Conservation (phyloP, 2,329 filamentous ascomycete genomes). For the Clarireedia homoeocarpa region DNA sequence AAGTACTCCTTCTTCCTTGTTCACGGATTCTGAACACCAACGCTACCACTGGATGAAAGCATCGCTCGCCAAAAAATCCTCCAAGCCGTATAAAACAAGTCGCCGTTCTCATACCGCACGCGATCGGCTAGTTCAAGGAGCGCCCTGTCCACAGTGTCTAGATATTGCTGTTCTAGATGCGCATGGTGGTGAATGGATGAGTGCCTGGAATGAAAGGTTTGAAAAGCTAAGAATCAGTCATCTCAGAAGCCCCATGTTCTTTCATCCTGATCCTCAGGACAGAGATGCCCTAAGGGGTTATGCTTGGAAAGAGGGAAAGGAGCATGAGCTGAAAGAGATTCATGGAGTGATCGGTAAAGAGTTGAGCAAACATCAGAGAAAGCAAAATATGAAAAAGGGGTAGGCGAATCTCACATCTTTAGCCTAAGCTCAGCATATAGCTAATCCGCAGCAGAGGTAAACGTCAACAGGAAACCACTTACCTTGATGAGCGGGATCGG, state of each 20-base stretch:
- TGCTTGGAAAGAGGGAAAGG: slow-evolving; percentile 49
- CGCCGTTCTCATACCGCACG: slow-evolving; percentile 30
- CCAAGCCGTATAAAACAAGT: slow-evolving; percentile 24
- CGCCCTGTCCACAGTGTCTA: slow-evolving; percentile 12
- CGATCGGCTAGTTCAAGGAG: slow-evolving; percentile 24
- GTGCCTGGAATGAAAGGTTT: slow-evolving; percentile 64
- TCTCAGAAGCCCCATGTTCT: slow-evolving; percentile 74
- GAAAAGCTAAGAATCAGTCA: slow-evolving; percentile 60
- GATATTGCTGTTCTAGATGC: slow-evolving; percentile 60
- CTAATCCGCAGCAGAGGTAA: slow-evolving; percentile 29
- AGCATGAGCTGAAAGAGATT: slow-evolving; percentile 61
- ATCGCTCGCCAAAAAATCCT: slow-evolving; percentile 46
- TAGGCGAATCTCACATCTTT: slow-evolving; percentile 29
- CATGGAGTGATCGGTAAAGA: slow-evolving; percentile 70
- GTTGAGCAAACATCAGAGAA: slow-evolving; percentile 71
- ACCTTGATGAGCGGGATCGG: slow-evolving; percentile 55
- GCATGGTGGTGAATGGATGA: slow-evolving; percentile 57
- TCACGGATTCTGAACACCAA: slow-evolving; percentile 76
- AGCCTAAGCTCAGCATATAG: background rate
- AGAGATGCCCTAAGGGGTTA: slow-evolving; percentile 66
- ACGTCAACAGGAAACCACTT: slow-evolving; percentile 19
- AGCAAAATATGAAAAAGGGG: slow-evolving; percentile 43
- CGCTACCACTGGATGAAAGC: slow-evolving; percentile 64
- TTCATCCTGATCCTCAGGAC: slow-evolving; percentile 70
- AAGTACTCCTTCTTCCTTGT: slow-evolving; percentile 66